Evolutionary conservation across 106 monocot species (phyloP), one percentile per base, ranked within the genome.

Genomic region (Cymbidium sinense): DNA sequence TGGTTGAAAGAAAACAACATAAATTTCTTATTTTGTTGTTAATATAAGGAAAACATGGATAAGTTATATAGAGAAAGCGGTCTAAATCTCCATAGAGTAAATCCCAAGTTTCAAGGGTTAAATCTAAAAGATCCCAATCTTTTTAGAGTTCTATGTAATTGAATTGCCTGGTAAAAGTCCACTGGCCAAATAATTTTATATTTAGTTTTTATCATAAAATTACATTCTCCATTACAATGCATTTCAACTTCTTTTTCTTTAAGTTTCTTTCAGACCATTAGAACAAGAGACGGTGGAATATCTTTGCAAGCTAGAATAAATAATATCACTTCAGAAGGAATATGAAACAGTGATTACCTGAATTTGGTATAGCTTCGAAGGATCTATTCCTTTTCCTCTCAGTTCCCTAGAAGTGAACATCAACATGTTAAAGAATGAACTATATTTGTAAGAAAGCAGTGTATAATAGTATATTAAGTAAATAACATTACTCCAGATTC

Each of bases 301-400:
- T 47, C 47, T 2, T 47, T 47, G 47, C 58, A 58, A 58, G 13
- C 18, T 20, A 58, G n/a, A n/a, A 58, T 23, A 58, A 58, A 58
- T 58, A 58, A 4, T 47, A 21, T 58, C 58, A 58, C 58, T 58
- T 58, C n/a, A n/a, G 29, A 30, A 65, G 65, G 30, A 18, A 65
- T 2, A 29, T 9, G 27, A 29, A 65, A 10, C 30, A 58, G 13
- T 29, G 30, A 65, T 29, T 30, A 65, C 93, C 91, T 82, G 88
- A 83, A 13, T 61, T 77, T 19, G 70, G 78, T 51, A 58, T 75
- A 50, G 81, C 86, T 58, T 80, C 86, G 50, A 81, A 90, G 44
- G 70, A 82, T 82, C 69, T 80, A 44, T 90, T 89, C 74, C 81
- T 76, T 64, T 70, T 77, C 23, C 29, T 79, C 74, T 81, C 75